Evolutionary conservation across 345 rosid species (phyloP).

Genomic region (Toxicodendron radicans): DNA sequence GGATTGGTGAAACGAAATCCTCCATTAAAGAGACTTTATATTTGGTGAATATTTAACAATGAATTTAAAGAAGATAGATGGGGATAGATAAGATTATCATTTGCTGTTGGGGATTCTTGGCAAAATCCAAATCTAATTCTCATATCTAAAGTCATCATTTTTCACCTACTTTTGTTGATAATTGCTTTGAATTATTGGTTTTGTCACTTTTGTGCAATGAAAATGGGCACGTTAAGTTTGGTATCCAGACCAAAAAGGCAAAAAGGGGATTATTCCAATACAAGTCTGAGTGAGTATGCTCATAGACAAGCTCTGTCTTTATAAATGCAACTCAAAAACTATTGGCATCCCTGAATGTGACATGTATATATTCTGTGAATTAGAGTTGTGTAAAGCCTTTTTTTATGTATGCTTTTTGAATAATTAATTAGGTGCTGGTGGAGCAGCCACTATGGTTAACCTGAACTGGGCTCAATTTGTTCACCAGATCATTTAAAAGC

Average conservation of each 20-base stretch:
- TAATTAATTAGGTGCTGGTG: no score
- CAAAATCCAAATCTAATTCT: neutral
- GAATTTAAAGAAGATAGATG: slow-evolving; percentile 1
- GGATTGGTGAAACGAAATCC: neutral
- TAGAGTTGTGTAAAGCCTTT: no score
- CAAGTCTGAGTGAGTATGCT: neutral
- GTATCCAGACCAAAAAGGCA: neutral
- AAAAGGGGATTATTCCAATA: neutral
- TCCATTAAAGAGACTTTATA: neutral
- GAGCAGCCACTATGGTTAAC: no score
- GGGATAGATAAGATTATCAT: neutral
- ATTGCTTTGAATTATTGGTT: neutral
- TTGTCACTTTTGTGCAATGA: neutral
- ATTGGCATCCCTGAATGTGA: no score
- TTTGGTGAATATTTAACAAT: neutral
- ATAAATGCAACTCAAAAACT: no score
- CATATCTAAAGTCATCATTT: neutral
- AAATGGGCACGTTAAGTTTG: neutral
- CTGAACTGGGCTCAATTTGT: no score
- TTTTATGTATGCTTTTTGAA: no score
- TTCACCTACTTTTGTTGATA: neutral
- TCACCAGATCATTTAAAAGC: no score
- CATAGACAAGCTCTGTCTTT: neutral
- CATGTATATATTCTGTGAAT: no score
- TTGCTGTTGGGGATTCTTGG: neutral